Evolutionary conservation across 2,329 filamentous ascomycete species (phyloP), one percentile per base, ranked within the genome.

Genomic region (Zasmidium citrigriseum): DNA sequence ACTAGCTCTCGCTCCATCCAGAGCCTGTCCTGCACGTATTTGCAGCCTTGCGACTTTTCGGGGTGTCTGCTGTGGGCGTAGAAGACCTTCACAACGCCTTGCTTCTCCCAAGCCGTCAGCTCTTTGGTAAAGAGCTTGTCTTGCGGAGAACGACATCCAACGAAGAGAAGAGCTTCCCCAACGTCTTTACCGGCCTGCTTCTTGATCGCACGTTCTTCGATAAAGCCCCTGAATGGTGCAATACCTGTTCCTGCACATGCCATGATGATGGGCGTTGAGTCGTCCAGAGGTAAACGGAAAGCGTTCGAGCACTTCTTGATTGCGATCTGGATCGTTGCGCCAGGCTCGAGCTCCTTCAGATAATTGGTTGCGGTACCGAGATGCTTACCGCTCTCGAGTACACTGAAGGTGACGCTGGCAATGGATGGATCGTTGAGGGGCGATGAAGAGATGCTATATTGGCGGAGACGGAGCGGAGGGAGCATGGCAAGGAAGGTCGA

Each of bases 171-270:
- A 0, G 86, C 85, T 0, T 82, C 83, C 0, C 84, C 86, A 0
- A 89, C 75, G 11, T 67, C 64, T 14, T 82, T 76, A 1, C 85
- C 85, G 0, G 76, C 77, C 2, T 71, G 73, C 9, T 77, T 69
- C 58, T 80, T 75, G 10, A 71, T 72, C 22, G 73, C 72, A 57
- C 93, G 93, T 80, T 98, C 93, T 78, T 98, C 93, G 52, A 97
- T 89, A 72, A 98, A 98, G 61, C 93, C 93, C 62, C 93, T 91
- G 90, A 98, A 98, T 14, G 93, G 93, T 1, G 93, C 93, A n/a
- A 98, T 87, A 70, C 93, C 93, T 0, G 93, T 97, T 63, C 93
- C 93, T 12, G 68, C 68, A n/a, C 58, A 56, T 44, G 67, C 65
- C 63, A 78, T 76, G 59, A 79, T 74, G 34, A 80, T 67, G 0